Evolutionary conservation across 768 basidiomycete species (phyloP).

Genomic region (Mycena crocata): DNA sequence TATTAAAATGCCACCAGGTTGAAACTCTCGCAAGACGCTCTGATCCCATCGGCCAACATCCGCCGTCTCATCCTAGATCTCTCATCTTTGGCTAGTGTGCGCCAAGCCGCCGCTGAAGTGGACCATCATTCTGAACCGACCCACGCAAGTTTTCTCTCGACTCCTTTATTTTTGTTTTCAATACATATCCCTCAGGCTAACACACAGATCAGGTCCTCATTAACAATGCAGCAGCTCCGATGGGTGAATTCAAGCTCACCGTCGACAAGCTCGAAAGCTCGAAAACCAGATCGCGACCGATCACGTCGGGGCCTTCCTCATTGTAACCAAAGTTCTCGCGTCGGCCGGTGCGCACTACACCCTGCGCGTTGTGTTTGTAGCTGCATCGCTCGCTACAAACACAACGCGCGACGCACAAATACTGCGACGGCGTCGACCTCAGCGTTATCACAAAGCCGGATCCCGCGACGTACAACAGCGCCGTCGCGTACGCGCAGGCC

Average conservation of each 20-base stretch:
- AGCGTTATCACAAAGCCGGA: background rate
- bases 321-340: slow-evolving; percentile 19
- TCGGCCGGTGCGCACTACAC: background rate
- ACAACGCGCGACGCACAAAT: background rate
- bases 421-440: background rate
- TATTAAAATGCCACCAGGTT: background rate
- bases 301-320: slow-evolving; percentile 1
- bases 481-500: slow-evolving; percentile 5
- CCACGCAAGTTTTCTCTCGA: background rate
- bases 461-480: background rate
- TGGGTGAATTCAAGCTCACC: slow-evolving; percentile 2
- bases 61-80: slow-evolving; percentile 5
- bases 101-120: slow-evolving; percentile 12
- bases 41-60: slow-evolving; percentile 6
- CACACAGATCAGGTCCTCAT: background rate
- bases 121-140: background rate
- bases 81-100: background rate
- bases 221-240: slow-evolving; percentile 9
- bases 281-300: slow-evolving; percentile 4
- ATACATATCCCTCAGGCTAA: background rate
- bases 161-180: too few relatives aligned
- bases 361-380: slow-evolving; percentile 16
- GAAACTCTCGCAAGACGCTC: background rate
- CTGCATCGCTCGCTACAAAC: too few relatives aligned
- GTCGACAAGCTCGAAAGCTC: slow-evolving; percentile 14